Base-by-base conservation (phyloP, 495 filamentous ascomycete genomes). In the Penicillium coffeae region DNA sequence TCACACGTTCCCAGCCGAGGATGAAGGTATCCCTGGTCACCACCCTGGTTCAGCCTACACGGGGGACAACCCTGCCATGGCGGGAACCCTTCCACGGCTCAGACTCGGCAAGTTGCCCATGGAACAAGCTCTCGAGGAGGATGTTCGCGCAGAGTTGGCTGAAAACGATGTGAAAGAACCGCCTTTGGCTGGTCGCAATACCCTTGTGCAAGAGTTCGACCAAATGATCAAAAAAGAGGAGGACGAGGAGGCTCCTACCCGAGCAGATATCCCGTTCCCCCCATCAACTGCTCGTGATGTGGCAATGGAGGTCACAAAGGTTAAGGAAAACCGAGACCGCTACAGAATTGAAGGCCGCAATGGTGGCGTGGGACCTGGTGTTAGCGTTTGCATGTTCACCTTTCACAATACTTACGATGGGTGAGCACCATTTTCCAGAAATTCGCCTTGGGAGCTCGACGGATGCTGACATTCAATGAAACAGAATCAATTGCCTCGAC, bases 331-430 rank as follows among this genome's bases (percentile, higher is more conserved):
- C 56, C 83, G 93, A 12, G 92, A 96, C 59, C 77, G 90, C 19
- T 94, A 95, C 64, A 81, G 78, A 42, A 89, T 98, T 40, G 84
- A 89, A 45, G 81, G 83, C 34, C 78, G 86, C 16, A 89, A 87
- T 33, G 88, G 88, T 33, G 90, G 90, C 21, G 75, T 88, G 41
- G 88, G 88, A 6, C 81, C 88, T 38, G 86, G 80, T 36, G 75
- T 95, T 20, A 93, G 89, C 57, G 83, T 93, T 9, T 88, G 83
- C 75, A 96, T 97, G 87, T 95, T 90, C 58, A 97, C 93, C 0
- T 95, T 96, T 58, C 94, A 98, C 71, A 97, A 98, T 63, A 95
- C 89, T 6, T 81, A 87, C 48, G 88, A 95, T 57, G 83, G 78
- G 91, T 95, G 72, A 73, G 81, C n/a, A n/a, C n/a, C n/a, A n/a